phyloP scores from a whole-genome alignment of 345 rosid genomes.

The Eucalyptus curtisii region DNA sequence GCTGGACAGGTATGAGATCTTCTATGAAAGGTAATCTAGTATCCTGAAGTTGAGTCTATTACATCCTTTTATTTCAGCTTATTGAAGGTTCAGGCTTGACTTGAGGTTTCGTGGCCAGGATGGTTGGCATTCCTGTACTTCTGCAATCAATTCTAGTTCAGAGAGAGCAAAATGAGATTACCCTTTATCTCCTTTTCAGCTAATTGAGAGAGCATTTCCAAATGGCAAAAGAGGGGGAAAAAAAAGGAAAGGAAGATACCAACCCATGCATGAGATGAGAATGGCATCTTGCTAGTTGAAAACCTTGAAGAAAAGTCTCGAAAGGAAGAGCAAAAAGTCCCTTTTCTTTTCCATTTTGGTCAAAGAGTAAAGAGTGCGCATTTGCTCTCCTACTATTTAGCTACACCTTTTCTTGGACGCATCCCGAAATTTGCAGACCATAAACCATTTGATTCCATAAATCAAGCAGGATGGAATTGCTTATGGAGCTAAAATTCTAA shows the following conservation, averaged over 20 bases:
- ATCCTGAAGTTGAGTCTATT: not conserved
- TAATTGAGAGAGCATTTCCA: not conserved
- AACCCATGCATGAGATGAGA: not conserved
- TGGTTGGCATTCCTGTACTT: not conserved
- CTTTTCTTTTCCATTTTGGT: not conserved
- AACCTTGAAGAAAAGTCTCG: not conserved
- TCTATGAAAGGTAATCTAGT: not conserved
- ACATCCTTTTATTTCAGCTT: not conserved
- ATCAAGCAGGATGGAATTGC: not conserved
- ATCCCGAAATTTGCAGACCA: not conserved
- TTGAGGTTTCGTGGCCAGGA: not conserved
- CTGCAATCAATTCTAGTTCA: not conserved
- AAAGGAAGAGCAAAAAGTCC: not conserved
- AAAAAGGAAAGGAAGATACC: not conserved
- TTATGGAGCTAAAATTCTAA: not conserved
- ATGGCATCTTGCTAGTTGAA: not conserved
- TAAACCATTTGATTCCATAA: not conserved
- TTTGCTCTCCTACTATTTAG: not conserved
- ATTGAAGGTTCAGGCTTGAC: not conserved
- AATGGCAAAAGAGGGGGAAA: not conserved
- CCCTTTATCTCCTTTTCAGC: not conserved
- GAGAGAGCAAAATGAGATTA: not conserved
- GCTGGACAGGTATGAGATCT: not conserved
- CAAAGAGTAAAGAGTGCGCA: not conserved
- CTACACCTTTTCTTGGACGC: not conserved